These are phyloP conservation scores for Diaporthe citriasiana DNA, from an alignment of 2,329 filamentous ascomycete species.

Conservation along the genomic window DNA sequence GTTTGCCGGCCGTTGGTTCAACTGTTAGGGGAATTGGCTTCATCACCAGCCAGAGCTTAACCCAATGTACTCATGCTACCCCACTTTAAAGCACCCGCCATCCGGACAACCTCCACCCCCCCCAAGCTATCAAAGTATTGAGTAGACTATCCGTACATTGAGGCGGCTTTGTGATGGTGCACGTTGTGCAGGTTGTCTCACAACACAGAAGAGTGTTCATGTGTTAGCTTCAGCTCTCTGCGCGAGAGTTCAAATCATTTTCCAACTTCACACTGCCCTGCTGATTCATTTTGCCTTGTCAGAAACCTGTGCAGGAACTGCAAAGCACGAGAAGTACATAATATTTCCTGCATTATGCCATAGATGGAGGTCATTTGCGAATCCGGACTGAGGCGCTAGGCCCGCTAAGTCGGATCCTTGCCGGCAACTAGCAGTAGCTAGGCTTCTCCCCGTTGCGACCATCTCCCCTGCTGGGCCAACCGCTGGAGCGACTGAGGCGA, in stretches of 20 bases:
- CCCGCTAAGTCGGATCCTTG: slow-evolving; percentile 22
- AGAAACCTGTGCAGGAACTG: background rate
- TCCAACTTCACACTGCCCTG: background rate
- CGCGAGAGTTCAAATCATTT: background rate
- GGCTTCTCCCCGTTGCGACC: background rate
- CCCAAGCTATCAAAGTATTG: background rate
- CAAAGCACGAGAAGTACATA: too few relatives aligned
- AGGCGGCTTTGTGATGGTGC: slow-evolving; percentile 2
- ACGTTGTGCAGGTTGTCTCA: slow-evolving; percentile 10
- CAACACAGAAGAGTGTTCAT: background rate
- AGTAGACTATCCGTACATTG: too few relatives aligned
- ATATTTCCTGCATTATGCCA: background rate
- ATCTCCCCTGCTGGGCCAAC: slow-evolving; percentile 30
- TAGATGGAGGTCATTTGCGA: slow-evolving; percentile 21
- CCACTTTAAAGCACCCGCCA: slow-evolving; percentile 30
- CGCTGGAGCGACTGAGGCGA: background rate
- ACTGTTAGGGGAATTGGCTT: background rate
- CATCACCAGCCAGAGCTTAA: background rate
- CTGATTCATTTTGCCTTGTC: background rate
- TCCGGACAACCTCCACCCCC: slow-evolving; percentile 12
- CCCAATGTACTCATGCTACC: background rate
- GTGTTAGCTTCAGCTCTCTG: background rate
- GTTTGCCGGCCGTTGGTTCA: background rate
- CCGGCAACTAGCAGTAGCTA: slow-evolving; percentile 25
- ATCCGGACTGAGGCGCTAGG: background rate